Conservation (phyloP, 345 rosid species). For the Lepidium africanum region DNA sequence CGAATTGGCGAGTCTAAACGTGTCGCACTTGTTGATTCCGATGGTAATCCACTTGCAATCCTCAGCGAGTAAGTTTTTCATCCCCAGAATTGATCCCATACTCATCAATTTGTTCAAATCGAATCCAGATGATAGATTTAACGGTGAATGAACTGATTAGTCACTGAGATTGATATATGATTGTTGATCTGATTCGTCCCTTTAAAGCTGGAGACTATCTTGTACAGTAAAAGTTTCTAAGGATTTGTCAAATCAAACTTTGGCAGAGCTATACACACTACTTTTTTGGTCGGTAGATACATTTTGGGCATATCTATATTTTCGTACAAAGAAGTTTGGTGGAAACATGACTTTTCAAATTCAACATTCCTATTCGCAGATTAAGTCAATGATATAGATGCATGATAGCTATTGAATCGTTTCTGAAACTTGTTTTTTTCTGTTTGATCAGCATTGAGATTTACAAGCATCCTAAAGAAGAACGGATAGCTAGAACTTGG, state of each 20-base stretch:
- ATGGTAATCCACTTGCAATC: slow-evolving; percentile 57
- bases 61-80: slow-evolving; percentile 60
- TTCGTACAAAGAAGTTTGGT: not conserved
- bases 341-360: not conserved
- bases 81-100: not conserved
- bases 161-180: not conserved
- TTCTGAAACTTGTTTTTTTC: not conserved
- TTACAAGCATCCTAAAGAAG: slow-evolving; percentile 96
- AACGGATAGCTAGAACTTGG: slow-evolving; percentile 95
- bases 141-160: not conserved
- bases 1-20: slow-evolving; percentile 53
- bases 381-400: not conserved
- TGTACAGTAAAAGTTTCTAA: not conserved
- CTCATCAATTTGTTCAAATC: not conserved
- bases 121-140: not conserved
- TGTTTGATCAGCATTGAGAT: slow-evolving; percentile 68
- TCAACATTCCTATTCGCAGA: not conserved
- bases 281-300: not conserved
- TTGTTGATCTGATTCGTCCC: slow-evolving; percentile 2
- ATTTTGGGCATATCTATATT: not conserved
- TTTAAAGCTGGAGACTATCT: not conserved
- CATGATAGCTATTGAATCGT: not conserved
- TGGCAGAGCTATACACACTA: not conserved
- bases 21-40: slow-evolving; percentile 76
- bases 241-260: not conserved